phyloP scores from a whole-genome alignment of 495 filamentous ascomycete genomes.

The Parathielavia appendiculata region DNA sequence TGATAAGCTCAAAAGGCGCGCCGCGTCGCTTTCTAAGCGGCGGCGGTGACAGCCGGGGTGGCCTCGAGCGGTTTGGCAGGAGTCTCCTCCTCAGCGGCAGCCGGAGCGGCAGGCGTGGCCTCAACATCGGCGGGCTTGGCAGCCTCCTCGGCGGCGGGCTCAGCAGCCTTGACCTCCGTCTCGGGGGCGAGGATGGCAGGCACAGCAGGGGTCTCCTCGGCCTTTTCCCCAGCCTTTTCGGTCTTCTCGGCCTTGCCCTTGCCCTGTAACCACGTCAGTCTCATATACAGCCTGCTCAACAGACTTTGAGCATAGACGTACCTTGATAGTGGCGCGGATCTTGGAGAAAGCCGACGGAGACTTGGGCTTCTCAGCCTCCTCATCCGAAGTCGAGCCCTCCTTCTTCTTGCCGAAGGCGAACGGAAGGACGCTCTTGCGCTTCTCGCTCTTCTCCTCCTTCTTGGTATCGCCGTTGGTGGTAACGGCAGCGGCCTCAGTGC shows the following conservation, averaged over 20 bases:
- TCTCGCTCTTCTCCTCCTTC: conserved; percentile 50
- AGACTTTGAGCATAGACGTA: neutral
- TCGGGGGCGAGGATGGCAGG: conserved; percentile 31
- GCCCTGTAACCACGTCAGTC: conserved; percentile 16
- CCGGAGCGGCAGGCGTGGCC: conserved; percentile 38
- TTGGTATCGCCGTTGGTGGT: conserved; percentile 48
- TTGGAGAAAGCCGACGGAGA: conserved; percentile 53
- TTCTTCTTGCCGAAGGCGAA: conserved; percentile 54
- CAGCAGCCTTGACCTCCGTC: conserved; percentile 46
- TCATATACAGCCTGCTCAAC: neutral
- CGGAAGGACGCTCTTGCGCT: conserved; percentile 53
- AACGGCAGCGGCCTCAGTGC: conserved; percentile 36
- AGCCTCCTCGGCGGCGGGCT: conserved; percentile 46
- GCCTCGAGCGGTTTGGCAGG: conserved; percentile 35
- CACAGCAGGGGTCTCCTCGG: conserved; percentile 34
- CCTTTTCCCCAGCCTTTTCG: conserved; percentile 43
- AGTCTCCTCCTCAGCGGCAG: conserved; percentile 34
- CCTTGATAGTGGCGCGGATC: conserved; percentile 50
- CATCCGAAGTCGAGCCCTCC: conserved; percentile 43
- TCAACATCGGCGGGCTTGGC: conserved; percentile 38
- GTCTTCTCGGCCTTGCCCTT: conserved; percentile 40
- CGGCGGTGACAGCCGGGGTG: conserved; percentile 42
- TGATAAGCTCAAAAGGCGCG: conserved; percentile 10
- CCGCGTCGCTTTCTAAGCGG: conserved; percentile 41
- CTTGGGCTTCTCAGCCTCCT: conserved; percentile 48